Evolutionary conservation across 2,329 filamentous ascomycete species (phyloP).

Genomic region (Stemphylium vesicarium): DNA sequence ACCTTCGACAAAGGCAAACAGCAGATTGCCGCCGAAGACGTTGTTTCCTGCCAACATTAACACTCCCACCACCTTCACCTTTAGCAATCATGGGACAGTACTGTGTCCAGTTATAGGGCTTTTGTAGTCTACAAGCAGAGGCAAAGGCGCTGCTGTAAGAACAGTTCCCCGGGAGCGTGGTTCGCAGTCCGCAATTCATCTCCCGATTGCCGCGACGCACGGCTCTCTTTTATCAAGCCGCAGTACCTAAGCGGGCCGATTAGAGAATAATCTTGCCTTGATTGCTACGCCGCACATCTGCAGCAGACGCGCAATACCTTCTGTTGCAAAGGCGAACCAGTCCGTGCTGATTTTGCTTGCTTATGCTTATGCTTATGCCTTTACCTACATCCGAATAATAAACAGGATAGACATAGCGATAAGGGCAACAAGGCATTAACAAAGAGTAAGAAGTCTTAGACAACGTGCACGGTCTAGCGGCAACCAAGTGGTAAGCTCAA

Average conservation of each 20-base stretch:
- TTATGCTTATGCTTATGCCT: background rate
- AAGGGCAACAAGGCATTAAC: background rate
- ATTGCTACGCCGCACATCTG: too few species aligned
- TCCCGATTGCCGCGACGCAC: background rate
- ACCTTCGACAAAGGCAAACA: background rate
- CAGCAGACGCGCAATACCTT: background rate
- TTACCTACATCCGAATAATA: slow-evolving; percentile 1
- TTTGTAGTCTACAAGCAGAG: background rate
- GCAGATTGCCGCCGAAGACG: background rate
- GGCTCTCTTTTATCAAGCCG: too few species aligned
- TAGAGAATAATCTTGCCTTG: too few species aligned
- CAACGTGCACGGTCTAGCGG: background rate
- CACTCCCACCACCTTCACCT: slow-evolving; percentile 1
- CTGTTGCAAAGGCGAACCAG: background rate
- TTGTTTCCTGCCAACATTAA: background rate
- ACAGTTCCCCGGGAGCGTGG: background rate
- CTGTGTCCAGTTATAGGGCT: background rate
- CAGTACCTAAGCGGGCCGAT: too few species aligned
- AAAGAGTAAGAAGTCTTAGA: background rate
- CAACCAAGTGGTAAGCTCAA: background rate
- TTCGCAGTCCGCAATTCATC: slow-evolving; percentile 1
- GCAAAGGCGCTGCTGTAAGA: background rate
- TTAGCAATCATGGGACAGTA: background rate
- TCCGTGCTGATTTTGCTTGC: background rate
- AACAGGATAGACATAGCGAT: background rate